phyloP scores from a whole-genome alignment of 805 yeast genomes.

The Metschnikowia picachoensis region DNA sequence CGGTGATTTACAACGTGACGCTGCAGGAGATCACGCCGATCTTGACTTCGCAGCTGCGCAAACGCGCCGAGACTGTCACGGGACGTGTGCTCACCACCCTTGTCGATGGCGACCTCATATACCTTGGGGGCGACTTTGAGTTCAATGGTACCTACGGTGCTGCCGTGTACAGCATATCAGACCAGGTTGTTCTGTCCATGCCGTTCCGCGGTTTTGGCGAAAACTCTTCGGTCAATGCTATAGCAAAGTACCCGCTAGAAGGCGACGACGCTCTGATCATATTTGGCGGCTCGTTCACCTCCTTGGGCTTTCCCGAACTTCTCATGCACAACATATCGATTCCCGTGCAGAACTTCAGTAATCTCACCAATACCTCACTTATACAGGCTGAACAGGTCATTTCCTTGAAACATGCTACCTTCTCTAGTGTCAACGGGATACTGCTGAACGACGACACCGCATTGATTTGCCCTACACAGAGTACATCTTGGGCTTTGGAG shows the following conservation, averaged over 20 bases:
- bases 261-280: slow-evolving; percentile 46
- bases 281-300: slow-evolving; percentile 75
- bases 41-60: slow-evolving; percentile 10
- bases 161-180: slow-evolving; percentile 55
- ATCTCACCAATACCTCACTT: slow-evolving; percentile 35
- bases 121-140: slow-evolving; percentile 76
- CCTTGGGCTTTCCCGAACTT: slow-evolving; percentile 51
- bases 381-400: slow-evolving; percentile 57
- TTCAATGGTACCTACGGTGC: slow-evolving; percentile 54
- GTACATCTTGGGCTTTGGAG: slow-evolving; percentile 51
- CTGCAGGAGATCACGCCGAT: slow-evolving; percentile 23
- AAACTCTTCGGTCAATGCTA: slow-evolving; percentile 57
- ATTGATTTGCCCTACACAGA: slow-evolving; percentile 56
- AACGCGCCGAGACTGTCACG: slow-evolving; percentile 19
- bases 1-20: slow-evolving; percentile 34
- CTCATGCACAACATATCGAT: slow-evolving; percentile 33
- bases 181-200: slow-evolving; percentile 40
- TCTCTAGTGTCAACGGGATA: slow-evolving; percentile 45
- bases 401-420: slow-evolving; percentile 53
- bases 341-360: slow-evolving; percentile 21
- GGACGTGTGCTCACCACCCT: slow-evolving; percentile 34
- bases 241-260: slow-evolving; percentile 42
- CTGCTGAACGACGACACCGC: slow-evolving; percentile 23
- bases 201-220: slow-evolving; percentile 77
- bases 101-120: slow-evolving; percentile 47